Conservation (phyloP, 306 rosid species). For the Quercus parvula region DNA sequence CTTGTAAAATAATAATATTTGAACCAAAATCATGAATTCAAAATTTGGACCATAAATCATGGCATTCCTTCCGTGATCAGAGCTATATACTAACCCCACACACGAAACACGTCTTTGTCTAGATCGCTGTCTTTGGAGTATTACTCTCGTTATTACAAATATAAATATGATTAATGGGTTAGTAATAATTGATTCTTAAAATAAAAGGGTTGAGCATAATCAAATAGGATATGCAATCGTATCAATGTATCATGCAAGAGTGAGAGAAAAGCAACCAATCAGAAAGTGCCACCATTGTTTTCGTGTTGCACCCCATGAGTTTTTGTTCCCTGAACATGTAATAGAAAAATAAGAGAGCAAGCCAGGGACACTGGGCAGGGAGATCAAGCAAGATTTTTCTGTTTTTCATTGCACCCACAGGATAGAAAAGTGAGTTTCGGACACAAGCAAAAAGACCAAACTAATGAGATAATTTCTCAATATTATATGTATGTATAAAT, state of each 20-base stretch:
- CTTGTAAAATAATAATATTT: not conserved
- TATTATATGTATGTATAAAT: conserved; percentile 9
- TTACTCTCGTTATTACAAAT: conserved; percentile 37
- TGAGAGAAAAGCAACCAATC: conserved; percentile 30
- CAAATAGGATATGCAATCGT: too few species aligned
- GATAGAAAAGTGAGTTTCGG: not conserved
- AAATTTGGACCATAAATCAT: conserved; percentile 26
- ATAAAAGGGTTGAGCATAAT: too few species aligned
- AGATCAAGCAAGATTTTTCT: not conserved
- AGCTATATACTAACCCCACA: conserved; percentile 7
- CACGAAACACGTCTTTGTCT: conserved; percentile 28
- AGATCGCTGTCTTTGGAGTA: conserved; percentile 30
- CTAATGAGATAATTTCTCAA: not conserved
- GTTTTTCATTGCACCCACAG: not conserved
- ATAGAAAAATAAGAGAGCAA: conserved; percentile 1
- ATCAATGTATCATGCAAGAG: conserved; percentile 13
- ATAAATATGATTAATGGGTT: conserved; percentile 1
- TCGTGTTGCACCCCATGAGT: conserved; percentile 13
- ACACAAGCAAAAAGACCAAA: conserved; percentile 3
- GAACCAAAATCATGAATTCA: not conserved
- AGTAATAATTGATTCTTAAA: conserved; percentile 12
- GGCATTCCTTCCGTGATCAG: conserved; percentile 20
- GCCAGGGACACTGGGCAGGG: not conserved
- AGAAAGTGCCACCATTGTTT: conserved; percentile 29
- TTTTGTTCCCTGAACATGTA: conserved; percentile 18